phyloP scores from a whole-genome alignment of 768 basidiomycete genomes.

The Calocybe cyanea region DNA sequence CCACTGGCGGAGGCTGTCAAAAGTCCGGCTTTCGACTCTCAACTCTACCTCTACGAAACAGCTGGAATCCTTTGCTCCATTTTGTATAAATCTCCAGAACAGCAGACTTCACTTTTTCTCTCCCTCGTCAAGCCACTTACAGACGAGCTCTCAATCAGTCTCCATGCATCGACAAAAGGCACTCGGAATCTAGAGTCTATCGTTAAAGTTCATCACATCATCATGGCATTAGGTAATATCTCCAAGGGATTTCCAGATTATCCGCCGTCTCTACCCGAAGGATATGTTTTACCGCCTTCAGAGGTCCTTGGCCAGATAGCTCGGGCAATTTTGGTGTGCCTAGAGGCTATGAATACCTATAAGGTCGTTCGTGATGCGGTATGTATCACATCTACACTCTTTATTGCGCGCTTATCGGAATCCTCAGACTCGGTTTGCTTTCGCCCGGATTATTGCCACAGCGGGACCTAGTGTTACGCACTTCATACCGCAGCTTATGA shows the following conservation, averaged over 20 bases:
- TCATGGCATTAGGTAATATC: constrained; percentile 92
- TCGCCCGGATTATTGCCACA: constrained; percentile 80
- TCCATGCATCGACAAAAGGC: constrained; percentile 53
- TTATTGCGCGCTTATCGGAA: constrained; percentile 8
- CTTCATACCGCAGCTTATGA: constrained; percentile 86
- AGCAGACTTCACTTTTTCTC: constrained; percentile 65
- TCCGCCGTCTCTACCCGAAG: constrained; percentile 62
- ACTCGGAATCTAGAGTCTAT: constrained; percentile 72
- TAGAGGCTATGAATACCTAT: constrained; percentile 85
- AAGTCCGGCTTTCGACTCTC: constrained; percentile 77
- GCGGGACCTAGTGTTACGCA: constrained; percentile 84
- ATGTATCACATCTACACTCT: constrained; percentile 23
- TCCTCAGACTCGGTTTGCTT: constrained; percentile 82
- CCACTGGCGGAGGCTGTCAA: constrained; percentile 77
- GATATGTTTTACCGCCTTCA: constrained; percentile 66
- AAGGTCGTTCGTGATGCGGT: constrained; percentile 92
- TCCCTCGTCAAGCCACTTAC: constrained; percentile 82
- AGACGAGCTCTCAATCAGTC: constrained; percentile 59
- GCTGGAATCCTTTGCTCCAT: constrained; percentile 80
- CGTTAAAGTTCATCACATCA: constrained; percentile 84
- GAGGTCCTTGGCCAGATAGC: constrained; percentile 83
- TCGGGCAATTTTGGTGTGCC: constrained; percentile 79
- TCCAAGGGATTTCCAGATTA: constrained; percentile 97
- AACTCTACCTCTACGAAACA: constrained; percentile 93
- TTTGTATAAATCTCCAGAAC: constrained; percentile 60